These are phyloP conservation scores for Starmerella davenportii DNA, from an alignment of 805 yeast species.

Conservation along the genomic window DNA sequence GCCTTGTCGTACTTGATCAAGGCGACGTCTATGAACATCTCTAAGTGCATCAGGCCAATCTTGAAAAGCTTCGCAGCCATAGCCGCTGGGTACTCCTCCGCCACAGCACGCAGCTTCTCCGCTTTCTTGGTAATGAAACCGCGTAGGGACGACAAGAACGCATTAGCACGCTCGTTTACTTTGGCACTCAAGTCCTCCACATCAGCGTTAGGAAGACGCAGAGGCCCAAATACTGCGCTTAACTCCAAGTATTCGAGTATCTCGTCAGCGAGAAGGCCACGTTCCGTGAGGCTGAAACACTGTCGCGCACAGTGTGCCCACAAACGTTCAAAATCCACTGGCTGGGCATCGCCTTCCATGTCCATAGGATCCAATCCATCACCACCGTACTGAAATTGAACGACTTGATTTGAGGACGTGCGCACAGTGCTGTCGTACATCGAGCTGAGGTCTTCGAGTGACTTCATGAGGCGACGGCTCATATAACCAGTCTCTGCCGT, in stretches of 20 bases:
- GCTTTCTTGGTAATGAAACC: constrained; percentile 46
- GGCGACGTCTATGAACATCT: constrained; percentile 55
- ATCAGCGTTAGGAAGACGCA: constrained; percentile 4
- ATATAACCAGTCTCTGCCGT: constrained; percentile 98
- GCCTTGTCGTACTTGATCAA: constrained; percentile 71
- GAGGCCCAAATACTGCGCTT: constrained; percentile 25
- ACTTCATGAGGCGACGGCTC: constrained; percentile 96
- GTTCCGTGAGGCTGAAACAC: constrained; percentile 39
- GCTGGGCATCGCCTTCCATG: constrained; percentile 97
- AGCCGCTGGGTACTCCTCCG: constrained; percentile 28
- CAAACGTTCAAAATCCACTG: constrained; percentile 81
- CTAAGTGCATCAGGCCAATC: constrained; percentile 43
- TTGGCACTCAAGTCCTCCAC: constrained; percentile 18
- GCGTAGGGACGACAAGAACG: constrained; percentile 59
- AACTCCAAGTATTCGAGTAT: constrained; percentile 37
- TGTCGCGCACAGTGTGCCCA: constrained; percentile 83
- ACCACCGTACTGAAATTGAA: constrained; percentile 95
- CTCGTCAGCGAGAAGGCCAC: constrained; percentile 52
- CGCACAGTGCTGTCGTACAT: constrained; percentile 89
- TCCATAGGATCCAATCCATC: constrained; percentile 96
- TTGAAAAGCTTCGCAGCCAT: constrained; percentile 28
- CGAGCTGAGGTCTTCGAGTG: constrained; percentile 85
- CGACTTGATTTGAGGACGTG: constrained; percentile 89
- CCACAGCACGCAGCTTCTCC: constrained; percentile 33
- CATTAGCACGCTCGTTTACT: constrained; percentile 51